phyloP scores from a whole-genome alignment of 352 stramenopile species.

The Thalassiosira oceanica region DNA sequence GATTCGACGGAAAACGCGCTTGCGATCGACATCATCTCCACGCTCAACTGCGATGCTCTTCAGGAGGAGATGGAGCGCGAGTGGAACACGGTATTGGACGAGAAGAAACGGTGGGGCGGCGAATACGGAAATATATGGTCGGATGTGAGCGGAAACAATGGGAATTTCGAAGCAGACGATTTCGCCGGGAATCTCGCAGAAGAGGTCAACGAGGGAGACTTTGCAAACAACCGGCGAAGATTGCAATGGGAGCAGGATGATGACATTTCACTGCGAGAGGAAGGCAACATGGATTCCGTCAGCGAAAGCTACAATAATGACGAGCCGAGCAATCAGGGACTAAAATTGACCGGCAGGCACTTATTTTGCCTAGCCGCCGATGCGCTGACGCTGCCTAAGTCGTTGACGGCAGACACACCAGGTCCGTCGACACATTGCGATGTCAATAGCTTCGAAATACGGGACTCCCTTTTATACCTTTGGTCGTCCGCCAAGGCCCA shows the following conservation, averaged over 20 bases:
- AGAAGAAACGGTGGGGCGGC: conserved; percentile 12
- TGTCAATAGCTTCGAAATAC: conserved; percentile 37
- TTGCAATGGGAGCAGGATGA: conserved; percentile 13
- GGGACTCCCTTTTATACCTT: conserved; percentile 56
- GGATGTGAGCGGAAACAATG: neutral
- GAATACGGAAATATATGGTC: too few species aligned
- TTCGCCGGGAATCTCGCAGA: neutral
- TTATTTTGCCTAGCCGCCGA: conserved; percentile 70
- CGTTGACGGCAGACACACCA: conserved; percentile 10
- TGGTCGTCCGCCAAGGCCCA: conserved; percentile 62
- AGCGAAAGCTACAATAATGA: neutral
- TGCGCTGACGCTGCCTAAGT: conserved; percentile 28
- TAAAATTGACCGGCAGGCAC: conserved; percentile 49
- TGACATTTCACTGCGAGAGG: too few species aligned
- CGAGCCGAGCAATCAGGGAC: neutral
- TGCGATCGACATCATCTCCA: conserved; percentile 58
- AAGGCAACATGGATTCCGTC: too few species aligned
- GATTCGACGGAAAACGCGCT: conserved; percentile 61
- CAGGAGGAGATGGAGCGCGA: conserved; percentile 47
- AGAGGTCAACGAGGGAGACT: too few species aligned
- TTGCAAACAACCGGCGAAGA: conserved; percentile 3
- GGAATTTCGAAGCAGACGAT: neutral
- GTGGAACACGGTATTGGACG: conserved; percentile 20
- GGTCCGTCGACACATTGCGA: conserved; percentile 31
- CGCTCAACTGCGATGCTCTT: conserved; percentile 55